Base-by-base conservation (phyloP, 2,329 filamentous ascomycete genomes). In the Colletotrichum higginsianum region DNA sequence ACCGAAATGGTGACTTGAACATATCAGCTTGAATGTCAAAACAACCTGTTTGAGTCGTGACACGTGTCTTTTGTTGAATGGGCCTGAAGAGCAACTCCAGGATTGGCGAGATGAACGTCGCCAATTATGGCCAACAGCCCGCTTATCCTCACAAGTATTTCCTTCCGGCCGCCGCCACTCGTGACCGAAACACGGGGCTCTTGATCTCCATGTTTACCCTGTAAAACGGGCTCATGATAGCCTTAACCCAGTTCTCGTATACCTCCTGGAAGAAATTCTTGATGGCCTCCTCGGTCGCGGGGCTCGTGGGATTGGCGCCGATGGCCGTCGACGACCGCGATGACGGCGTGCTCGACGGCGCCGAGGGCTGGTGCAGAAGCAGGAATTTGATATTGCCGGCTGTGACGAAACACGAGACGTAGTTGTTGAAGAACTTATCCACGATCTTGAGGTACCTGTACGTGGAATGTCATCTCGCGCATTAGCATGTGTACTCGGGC, bases 191-290 rank as follows among this genome's bases (percentile, higher is more conserved):
- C 1, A 98, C 89, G 0, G 94, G 93, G 82, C 95, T 98, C 79
- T 88, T 91, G 63, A 99, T 91, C 76, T 94, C 92, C 87, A 93
- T 93, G 75, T 97, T 96, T 66, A 92, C 90, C 65, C 89, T 88
- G 85, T 98, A 98, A 81, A 99, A 99, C 0, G 96, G 96, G 79
- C 91, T 98, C 96, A 99, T 98, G 69, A 95, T 91, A 15, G 95
- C 94, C 87, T 99, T 99, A 75, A 98, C 90, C 92, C 96, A 99
- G 76, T 92, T 94, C 84, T 99, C 96, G 84, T 98, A 98, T 15
- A 98, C 93, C 80, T 99, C 96, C 18, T 89, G 88, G 85, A 99
- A 98, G 85, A 98, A 99, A 82, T 94, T 94, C 80, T 94, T 91
- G 77, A 98, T 93, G 5, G 96, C 96, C 84, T 99, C 96, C 84